Conservation (phyloP, 1,284 basidiomycete species). For the Schizopora paradoxa region DNA sequence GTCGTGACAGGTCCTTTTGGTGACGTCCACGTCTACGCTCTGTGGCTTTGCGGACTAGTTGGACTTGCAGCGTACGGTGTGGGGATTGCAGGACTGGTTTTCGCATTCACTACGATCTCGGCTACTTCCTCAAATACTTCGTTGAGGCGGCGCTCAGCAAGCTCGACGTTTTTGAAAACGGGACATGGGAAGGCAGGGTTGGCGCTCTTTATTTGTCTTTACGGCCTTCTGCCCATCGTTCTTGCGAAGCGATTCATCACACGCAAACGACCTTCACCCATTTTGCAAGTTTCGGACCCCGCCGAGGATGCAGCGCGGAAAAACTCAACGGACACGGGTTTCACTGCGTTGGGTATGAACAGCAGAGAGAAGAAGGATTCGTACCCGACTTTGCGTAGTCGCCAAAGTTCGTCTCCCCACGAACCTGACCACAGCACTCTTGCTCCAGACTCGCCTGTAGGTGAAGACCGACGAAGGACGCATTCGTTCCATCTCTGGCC, state of each 20-base stretch:
- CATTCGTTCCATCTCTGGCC: slow-evolving; percentile 8
- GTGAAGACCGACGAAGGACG: slow-evolving; percentile 4
- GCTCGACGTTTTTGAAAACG: slow-evolving; percentile 44
- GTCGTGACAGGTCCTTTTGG: slow-evolving; percentile 26
- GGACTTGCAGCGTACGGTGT: slow-evolving; percentile 50
- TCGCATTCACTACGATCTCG: slow-evolving; percentile 55
- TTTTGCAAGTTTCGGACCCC: too few species aligned
- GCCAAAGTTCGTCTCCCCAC: slow-evolving; percentile 1
- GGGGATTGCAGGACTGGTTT: slow-evolving; percentile 55
- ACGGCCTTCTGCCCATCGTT: slow-evolving; percentile 46
- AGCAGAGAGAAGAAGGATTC: slow-evolving; percentile 11
- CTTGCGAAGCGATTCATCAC: slow-evolving; percentile 23
- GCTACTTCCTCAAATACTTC: slow-evolving; percentile 23
- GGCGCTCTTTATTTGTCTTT: slow-evolving; percentile 54
- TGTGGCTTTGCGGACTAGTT: slow-evolving; percentile 35
- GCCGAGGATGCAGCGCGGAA: slow-evolving; percentile 6
- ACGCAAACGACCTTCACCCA: neutral
- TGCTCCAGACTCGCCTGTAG: slow-evolving; percentile 7
- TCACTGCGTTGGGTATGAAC: slow-evolving; percentile 10
- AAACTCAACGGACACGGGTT: slow-evolving; percentile 14
- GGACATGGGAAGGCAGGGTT: slow-evolving; percentile 58
- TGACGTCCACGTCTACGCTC: slow-evolving; percentile 27
- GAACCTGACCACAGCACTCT: slow-evolving; percentile 1
- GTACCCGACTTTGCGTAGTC: too few species aligned
- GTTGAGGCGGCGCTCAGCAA: slow-evolving; percentile 30